phyloP scores from a whole-genome alignment of 73 alveolate species.

The Effrenium voratum region DNA sequence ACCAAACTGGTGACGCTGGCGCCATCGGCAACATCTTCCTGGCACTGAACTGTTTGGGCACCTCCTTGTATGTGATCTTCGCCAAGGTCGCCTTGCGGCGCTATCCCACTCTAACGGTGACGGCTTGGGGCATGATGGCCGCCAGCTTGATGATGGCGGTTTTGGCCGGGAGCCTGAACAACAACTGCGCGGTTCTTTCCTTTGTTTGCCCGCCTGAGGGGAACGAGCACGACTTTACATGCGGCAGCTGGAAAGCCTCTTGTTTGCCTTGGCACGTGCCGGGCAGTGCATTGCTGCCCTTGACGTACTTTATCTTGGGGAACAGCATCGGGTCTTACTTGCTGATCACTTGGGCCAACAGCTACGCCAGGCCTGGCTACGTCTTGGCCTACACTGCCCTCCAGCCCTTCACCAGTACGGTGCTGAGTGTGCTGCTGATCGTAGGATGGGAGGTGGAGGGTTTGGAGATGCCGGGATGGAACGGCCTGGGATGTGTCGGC shows the following conservation, averaged over 20 bases:
- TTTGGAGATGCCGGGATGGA: slow-evolving; percentile 30
- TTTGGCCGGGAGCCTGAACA: background rate
- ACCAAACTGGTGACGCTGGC: background rate
- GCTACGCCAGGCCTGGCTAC: slow-evolving; percentile 26
- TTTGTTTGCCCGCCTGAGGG: slow-evolving; percentile 25
- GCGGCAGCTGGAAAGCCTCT: background rate
- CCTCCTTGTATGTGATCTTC: slow-evolving; percentile 37
- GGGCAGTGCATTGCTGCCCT: background rate
- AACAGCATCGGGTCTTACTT: slow-evolving; percentile 29
- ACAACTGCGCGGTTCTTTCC: background rate
- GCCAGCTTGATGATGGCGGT: slow-evolving; percentile 48
- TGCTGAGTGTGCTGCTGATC: slow-evolving; percentile 26
- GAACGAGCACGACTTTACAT: background rate
- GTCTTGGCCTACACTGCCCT: slow-evolving; percentile 34
- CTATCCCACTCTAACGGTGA: slow-evolving; percentile 28
- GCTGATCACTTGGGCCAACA: slow-evolving; percentile 35
- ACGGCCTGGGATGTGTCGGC: slow-evolving; percentile 21
- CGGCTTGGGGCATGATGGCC: slow-evolving; percentile 36
- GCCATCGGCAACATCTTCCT: slow-evolving; percentile 41
- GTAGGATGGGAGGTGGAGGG: background rate
- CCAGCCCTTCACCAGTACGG: slow-evolving; percentile 44
- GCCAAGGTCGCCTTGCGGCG: slow-evolving; percentile 21
- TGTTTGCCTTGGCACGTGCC: slow-evolving; percentile 48
- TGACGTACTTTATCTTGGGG: slow-evolving; percentile 1
- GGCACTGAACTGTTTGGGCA: slow-evolving; percentile 45